Evolutionary conservation across 495 filamentous ascomycete species (phyloP), one percentile per base, ranked within the genome.

Genomic region (Staphylotrichum tortipilum): DNA sequence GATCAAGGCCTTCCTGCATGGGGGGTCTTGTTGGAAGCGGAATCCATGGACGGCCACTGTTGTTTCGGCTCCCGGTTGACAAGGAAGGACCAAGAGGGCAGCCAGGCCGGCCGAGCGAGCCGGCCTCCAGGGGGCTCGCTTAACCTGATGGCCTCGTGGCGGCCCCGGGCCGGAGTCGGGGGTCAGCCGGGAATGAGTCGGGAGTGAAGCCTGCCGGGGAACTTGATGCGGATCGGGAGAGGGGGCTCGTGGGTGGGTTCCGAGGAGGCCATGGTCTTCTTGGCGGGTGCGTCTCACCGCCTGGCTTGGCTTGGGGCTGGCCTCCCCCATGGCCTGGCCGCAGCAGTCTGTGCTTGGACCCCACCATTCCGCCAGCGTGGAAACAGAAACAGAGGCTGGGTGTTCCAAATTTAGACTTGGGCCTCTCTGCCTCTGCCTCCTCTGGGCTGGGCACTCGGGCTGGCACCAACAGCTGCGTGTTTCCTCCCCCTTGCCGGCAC

Each of bases 361-460:
- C 43, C 43, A 24, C 43, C 19, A 7, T n/a, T 9, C 43, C 30
- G 18, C 15, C 19, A 24, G 18, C 43, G 14, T 28, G 31, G 30
- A 10, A 45, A n/a, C 10, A n/a, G n/a, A n/a, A n/a, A n/a, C n/a
- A n/a, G n/a, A 31, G 7, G 29, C 3, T 29, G 19, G 9, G 9
- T n/a, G n/a, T 44, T 46, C 44, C 44, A 46, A 46, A 46, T 46
- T 15, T 46, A 46, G 44, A 46, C 24, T 11, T 36, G n/a, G n/a
- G n/a, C n/a, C n/a, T n/a, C n/a, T n/a, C n/a, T n/a, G n/a, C n/a
- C n/a, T n/a, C n/a, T n/a, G n/a, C 9, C 23, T 18, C 43, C 30
- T 34, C 30, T 22, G 30, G 29, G 43, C 43, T 23, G n/a, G n/a
- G n/a, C n/a, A 15, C 17, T n/a, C n/a, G n/a, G n/a, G n/a, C n/a